Base-by-base conservation (phyloP, 768 basidiomycete species). In the Mycena galericulata region DNA sequence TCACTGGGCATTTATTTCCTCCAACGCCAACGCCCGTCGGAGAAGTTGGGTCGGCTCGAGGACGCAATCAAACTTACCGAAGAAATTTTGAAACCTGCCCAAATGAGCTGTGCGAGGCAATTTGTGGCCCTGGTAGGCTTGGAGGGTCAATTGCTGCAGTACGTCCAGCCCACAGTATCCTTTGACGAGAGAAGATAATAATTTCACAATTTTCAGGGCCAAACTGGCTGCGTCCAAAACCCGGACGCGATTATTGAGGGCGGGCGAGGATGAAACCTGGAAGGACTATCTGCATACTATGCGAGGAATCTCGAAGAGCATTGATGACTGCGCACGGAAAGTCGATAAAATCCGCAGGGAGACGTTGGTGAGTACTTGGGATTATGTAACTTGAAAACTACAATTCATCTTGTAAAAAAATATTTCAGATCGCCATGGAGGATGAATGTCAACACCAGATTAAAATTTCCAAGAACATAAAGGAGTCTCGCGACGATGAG, bases 351-450 rank as follows among this genome's bases (percentile, higher is more conserved):
- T 65, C 12, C 34, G 50, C 15, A 65, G 26, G 5, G 12, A 24
- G n/a, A 29, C 22, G 17, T 40, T 64, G 54, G 62, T 64, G n/a
- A 62, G 61, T 24, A 29, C 27, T 4, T n/a, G n/a, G n/a, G n/a
- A n/a, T n/a, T n/a, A n/a, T n/a, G n/a, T n/a, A n/a, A n/a, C n/a
- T n/a, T n/a, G n/a, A n/a, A n/a, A n/a, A n/a, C n/a, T n/a, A n/a
- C n/a, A n/a, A n/a, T n/a, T n/a, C n/a, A 26, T n/a, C n/a, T n/a
- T n/a, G n/a, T n/a, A n/a, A n/a, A n/a, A n/a, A n/a, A n/a, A n/a
- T n/a, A 27, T 26, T 36, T 20, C 47, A 61, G 59, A 46, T 38
- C 59, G 50, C 27, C 34, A 61, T 61, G 12, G 36, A 61, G 17
- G 36, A 14, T 0, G 47, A 61, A 50, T 47, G 47, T 15, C 59